phyloP scores from a whole-genome alignment of 208 protist species.

The Trypanosoma theileri region DNA sequence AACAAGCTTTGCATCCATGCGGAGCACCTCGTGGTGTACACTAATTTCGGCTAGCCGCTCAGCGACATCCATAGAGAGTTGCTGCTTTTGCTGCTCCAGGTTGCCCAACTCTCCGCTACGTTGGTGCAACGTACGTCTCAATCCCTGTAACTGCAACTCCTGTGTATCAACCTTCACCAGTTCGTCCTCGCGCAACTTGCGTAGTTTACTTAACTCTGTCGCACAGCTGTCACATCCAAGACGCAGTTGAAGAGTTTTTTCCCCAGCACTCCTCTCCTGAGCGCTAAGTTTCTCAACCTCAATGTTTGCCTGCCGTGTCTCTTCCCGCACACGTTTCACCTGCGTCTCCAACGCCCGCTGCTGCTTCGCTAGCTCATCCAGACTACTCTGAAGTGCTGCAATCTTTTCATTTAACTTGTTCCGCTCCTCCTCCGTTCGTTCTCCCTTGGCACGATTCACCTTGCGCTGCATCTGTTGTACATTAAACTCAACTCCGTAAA shows the following conservation, averaged over 20 bases:
- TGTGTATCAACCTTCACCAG: slow-evolving; percentile 85
- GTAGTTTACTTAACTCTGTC: slow-evolving; percentile 45
- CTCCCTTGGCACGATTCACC: slow-evolving; percentile 84
- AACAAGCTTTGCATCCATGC: slow-evolving; percentile 70
- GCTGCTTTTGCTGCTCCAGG: slow-evolving; percentile 73
- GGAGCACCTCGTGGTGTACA: slow-evolving; percentile 79
- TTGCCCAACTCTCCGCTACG: slow-evolving; percentile 63
- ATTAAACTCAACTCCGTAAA: slow-evolving; percentile 95
- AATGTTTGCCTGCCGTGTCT: slow-evolving; percentile 66
- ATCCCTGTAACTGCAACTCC: slow-evolving; percentile 84
- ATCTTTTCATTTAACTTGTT: slow-evolving; percentile 85
- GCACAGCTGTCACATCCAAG: slow-evolving; percentile 79
- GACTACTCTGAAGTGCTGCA: slow-evolving; percentile 69
- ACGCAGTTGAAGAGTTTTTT: slow-evolving; percentile 77
- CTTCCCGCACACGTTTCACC: slow-evolving; percentile 89
- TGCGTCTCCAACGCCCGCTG: slow-evolving; percentile 78
- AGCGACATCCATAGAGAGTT: slow-evolving; percentile 58
- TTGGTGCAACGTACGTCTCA: slow-evolving; percentile 50
- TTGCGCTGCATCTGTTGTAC: slow-evolving; percentile 96
- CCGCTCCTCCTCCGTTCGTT: slow-evolving; percentile 92
- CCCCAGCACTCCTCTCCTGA: slow-evolving; percentile 47
- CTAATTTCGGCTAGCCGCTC: slow-evolving; percentile 84
- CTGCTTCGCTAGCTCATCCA: slow-evolving; percentile 82
- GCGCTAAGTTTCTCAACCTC: slow-evolving; percentile 53
- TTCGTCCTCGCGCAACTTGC: slow-evolving; percentile 69